Evolutionary conservation across 108 stramenopile species (phyloP).

Genomic region (Conticribra guillardii): DNA sequence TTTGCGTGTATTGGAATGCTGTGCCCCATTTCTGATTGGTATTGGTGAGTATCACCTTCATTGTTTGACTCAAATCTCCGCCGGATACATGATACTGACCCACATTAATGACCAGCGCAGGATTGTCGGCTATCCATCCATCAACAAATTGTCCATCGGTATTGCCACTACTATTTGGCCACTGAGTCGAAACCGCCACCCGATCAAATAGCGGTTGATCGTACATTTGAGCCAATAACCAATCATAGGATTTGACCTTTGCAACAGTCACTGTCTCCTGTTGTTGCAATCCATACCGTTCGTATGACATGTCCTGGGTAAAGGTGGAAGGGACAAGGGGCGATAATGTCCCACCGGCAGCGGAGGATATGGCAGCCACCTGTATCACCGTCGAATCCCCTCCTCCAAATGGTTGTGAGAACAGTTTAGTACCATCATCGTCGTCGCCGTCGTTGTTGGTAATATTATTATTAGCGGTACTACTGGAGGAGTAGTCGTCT

Average conservation of each 20-base stretch:
- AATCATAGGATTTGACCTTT: too few species aligned
- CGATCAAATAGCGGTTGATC: too few species aligned
- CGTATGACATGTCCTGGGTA: conserved; percentile 7
- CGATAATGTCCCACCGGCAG: conserved; percentile 9
- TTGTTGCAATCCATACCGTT: not conserved
- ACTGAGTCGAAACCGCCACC: too few species aligned
- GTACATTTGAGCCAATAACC: too few species aligned
- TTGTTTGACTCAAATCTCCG: conserved; percentile 12
- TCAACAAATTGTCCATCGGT: too few species aligned
- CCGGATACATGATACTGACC: conserved; percentile 26
- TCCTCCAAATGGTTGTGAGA: conserved; percentile 25
- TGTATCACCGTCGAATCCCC: conserved; percentile 22
- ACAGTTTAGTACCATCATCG: not conserved
- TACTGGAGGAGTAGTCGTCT: too few species aligned
- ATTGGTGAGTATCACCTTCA: conserved; percentile 46
- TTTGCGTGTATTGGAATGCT: conserved; percentile 18
- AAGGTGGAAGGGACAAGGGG: conserved; percentile 1
- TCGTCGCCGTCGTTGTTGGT: not conserved
- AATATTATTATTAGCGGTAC: not conserved
- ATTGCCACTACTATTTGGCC: too few species aligned
- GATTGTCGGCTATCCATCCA: conserved; percentile 34
- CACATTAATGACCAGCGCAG: conserved; percentile 29
- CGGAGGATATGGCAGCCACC: conserved; percentile 25
- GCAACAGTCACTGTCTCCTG: too few species aligned
- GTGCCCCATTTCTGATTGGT: conserved; percentile 25